Evolutionary conservation across 129 eudicot species (phyloP).

Genomic region (Calendula officinalis): DNA sequence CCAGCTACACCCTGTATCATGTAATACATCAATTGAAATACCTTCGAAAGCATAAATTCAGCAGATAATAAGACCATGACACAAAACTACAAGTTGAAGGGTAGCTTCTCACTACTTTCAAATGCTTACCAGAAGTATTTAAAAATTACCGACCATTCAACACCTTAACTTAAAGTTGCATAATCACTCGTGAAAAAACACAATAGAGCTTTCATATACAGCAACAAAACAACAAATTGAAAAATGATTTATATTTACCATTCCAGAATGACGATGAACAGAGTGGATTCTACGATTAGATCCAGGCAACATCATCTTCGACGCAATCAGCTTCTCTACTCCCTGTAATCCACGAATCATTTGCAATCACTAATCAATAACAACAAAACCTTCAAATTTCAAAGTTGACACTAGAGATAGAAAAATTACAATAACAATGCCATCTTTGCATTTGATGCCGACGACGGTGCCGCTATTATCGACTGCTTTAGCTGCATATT

Average conservation of each 20-base stretch:
- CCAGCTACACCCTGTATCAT: conserved; percentile 90
- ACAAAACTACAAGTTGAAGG: no score
- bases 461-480: conserved; percentile 98
- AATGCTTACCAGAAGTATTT: no score
- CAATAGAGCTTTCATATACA: no score
- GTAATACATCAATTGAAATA: neutral
- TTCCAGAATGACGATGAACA: conserved; percentile 97
- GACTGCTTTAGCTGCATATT: conserved; percentile 97
- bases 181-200: no score
- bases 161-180: no score
- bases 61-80: no score
- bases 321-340: conserved; percentile 93
- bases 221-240: conserved; percentile 7
- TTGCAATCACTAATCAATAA: conserved; percentile 1
- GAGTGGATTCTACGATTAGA: conserved; percentile 92
- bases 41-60: no score
- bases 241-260: conserved; percentile 43
- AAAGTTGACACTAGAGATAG: conserved; percentile 3
- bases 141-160: no score
- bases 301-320: conserved; percentile 99
- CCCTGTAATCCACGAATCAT: conserved; percentile 47
- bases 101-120: no score
- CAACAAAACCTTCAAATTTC: neutral
- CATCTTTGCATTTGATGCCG: conserved; percentile 95
- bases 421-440: conserved; percentile 68